A percentile compares a stretch with the other conserved stretches of the same genome.
Evolutionary conservation across 306 rosid species (phyloP).

Genomic region (Corylus heterophylla): DNA sequence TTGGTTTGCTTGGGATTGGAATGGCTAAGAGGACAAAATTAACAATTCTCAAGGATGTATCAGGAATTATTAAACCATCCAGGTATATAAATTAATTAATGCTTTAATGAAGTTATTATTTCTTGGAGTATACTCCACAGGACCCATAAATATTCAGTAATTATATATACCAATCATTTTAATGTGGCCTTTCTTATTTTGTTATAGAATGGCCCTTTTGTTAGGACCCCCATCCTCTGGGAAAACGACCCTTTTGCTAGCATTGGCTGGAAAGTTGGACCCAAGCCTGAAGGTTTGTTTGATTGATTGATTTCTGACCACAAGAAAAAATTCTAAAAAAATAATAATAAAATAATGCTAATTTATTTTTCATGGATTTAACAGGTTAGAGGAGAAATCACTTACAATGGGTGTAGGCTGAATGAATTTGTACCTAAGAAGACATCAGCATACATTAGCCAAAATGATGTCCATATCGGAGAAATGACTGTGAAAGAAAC

Average conservation of each 20-base stretch:
- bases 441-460: constrained; percentile 94
- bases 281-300: constrained; percentile 53
- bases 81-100: constrained; percentile 43
- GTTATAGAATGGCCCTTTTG: constrained; percentile 78
- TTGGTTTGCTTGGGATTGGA: constrained; percentile 57
- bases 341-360: not conserved
- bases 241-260: constrained; percentile 85
- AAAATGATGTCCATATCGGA: constrained; percentile 90
- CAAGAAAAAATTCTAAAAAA: not conserved
- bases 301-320: not conserved
- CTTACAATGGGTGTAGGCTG: constrained; percentile 70
- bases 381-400: constrained; percentile 70
- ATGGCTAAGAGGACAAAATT: constrained; percentile 72
- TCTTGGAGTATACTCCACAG: not conserved
- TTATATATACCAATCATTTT: no score
- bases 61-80: constrained; percentile 87
- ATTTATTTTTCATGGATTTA: not conserved
- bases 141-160: not conserved
- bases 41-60: constrained; percentile 79
- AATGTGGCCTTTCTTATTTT: constrained; percentile 1
- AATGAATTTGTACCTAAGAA: constrained; percentile 84
- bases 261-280: constrained; percentile 94
- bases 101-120: not conserved
- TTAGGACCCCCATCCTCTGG: constrained; percentile 97
- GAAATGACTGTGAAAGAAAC: constrained; percentile 98